Percentiles rank a stretch among this genome's conserved stretches.
Conservation (phyloP, 306 rosid species). For the Corylus avellana region DNA sequence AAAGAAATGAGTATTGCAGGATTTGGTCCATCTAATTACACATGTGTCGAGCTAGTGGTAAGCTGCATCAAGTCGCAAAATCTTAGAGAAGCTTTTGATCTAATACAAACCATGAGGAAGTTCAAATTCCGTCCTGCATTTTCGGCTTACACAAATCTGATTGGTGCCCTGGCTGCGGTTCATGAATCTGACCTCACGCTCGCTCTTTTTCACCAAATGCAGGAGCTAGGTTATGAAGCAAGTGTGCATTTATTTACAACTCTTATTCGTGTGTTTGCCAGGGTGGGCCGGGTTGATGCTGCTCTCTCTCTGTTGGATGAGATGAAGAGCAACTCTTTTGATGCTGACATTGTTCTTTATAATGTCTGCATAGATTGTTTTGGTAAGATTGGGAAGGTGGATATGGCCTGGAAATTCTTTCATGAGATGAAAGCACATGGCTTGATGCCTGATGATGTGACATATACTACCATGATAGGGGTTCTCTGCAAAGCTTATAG, state of each 20-base stretch:
- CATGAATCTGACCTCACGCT: conserved; percentile 62
- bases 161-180: conserved; percentile 71
- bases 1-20: conserved; percentile 95
- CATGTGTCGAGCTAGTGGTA: conserved; percentile 59
- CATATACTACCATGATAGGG: conserved; percentile 90
- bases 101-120: conserved; percentile 85
- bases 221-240: conserved; percentile 88
- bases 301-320: conserved; percentile 92
- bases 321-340: conserved; percentile 74
- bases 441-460: conserved; percentile 75
- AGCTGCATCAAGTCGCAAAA: conserved; percentile 53
- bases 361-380: conserved; percentile 92
- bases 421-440: conserved; percentile 84
- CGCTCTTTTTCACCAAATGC: conserved; percentile 82
- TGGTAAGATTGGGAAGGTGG: conserved; percentile 88
- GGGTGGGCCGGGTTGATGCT: conserved; percentile 72
- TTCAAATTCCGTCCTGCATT: conserved; percentile 90
- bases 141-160: conserved; percentile 82
- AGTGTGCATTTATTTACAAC: conserved; percentile 85
- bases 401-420: conserved; percentile 98
- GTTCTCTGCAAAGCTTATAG: conserved; percentile 88
- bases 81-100: conserved; percentile 61
- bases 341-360: conserved; percentile 79
- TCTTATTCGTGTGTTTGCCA: conserved; percentile 78
- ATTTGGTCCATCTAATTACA: conserved; percentile 59